Percentiles rank a stretch among this genome's conserved stretches.
Evolutionary conservation across 805 yeast species (phyloP).

Genomic region (Zygosaccharomyces pseudorouxii): DNA sequence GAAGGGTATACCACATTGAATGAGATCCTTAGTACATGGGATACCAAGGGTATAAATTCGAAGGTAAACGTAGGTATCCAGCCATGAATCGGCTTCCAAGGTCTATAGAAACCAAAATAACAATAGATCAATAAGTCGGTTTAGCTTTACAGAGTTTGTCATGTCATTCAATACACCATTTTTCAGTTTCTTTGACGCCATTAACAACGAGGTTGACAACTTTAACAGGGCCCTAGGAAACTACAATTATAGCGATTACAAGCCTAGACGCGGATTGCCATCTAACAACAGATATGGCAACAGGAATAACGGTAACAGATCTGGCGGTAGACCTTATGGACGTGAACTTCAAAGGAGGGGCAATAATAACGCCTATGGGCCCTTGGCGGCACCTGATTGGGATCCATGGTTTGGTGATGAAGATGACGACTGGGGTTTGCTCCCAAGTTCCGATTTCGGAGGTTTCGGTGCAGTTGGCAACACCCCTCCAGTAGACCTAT

Average conservation of each 20-base stretch:
- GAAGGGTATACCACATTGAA: background rate
- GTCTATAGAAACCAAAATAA: background rate
- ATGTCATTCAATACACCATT: slow-evolving; percentile 41
- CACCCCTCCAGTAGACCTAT: slow-evolving; percentile 44
- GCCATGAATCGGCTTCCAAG: background rate
- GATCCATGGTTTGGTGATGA: slow-evolving; percentile 14
- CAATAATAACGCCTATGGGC: slow-evolving; percentile 7
- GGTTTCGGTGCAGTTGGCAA: slow-evolving; percentile 8
- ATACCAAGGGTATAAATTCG: background rate
- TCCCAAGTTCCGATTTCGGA: slow-evolving; percentile 18
- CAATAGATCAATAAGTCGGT: background rate
- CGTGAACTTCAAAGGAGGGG: slow-evolving; percentile 3
- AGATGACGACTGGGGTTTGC: slow-evolving; percentile 23
- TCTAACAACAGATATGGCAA: slow-evolving; percentile 2
- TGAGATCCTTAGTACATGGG: background rate
- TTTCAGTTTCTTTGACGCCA: slow-evolving; percentile 41
- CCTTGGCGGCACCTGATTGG: slow-evolving; percentile 19
- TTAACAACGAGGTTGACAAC: slow-evolving; percentile 40
- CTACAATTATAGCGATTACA: slow-evolving; percentile 26
- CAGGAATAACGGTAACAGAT: background rate
- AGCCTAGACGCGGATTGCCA: slow-evolving; percentile 19
- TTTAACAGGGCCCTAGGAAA: slow-evolving; percentile 35
- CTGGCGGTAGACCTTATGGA: background rate
- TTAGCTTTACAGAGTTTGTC: background rate
- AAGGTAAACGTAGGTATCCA: too few species aligned